A percentile compares a stretch with the other conserved stretches of the same genome.
These are phyloP conservation scores for Aspergillus flavus DNA, from an alignment of 2,329 filamentous ascomycete species.

Conservation along the genomic window DNA sequence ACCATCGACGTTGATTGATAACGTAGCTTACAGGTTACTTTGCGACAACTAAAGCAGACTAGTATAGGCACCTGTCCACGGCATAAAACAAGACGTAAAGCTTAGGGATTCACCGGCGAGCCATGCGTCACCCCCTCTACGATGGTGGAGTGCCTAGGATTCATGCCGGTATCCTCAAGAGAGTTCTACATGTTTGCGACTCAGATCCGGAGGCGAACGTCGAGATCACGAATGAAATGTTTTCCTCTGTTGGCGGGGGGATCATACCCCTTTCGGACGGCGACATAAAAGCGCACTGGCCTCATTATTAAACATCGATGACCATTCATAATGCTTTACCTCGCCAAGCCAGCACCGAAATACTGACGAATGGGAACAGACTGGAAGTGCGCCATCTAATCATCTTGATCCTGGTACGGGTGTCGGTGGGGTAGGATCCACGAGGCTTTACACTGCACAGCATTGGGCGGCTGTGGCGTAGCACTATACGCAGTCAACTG, in stretches of 20 bases:
- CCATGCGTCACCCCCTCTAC: not conserved
- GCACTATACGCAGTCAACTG: not conserved
- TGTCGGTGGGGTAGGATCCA: not conserved
- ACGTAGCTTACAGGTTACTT: not conserved
- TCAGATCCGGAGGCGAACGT: not conserved
- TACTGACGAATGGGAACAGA: not conserved
- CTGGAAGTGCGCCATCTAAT: not conserved
- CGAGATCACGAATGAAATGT: not conserved
- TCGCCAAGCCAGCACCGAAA: not conserved
- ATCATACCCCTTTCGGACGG: not conserved
- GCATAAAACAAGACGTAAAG: too few species aligned
- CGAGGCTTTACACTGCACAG: not conserved
- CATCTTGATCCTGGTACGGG: not conserved
- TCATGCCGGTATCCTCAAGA: not conserved
- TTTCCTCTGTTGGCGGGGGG: not conserved
- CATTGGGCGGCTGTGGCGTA: not conserved
- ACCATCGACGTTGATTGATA: not conserved
- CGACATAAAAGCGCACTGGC: slow-evolving; percentile 1
- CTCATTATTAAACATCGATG: not conserved
- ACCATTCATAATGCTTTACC: not conserved
- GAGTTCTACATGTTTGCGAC: not conserved
- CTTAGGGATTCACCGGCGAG: not conserved
- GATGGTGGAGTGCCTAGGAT: not conserved
- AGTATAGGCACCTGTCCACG: not conserved
- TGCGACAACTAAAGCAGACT: not conserved